These are phyloP conservation scores for Cladosporium sphaerospermum DNA, from an alignment of 2,329 filamentous ascomycete species.

Conservation along the genomic window DNA sequence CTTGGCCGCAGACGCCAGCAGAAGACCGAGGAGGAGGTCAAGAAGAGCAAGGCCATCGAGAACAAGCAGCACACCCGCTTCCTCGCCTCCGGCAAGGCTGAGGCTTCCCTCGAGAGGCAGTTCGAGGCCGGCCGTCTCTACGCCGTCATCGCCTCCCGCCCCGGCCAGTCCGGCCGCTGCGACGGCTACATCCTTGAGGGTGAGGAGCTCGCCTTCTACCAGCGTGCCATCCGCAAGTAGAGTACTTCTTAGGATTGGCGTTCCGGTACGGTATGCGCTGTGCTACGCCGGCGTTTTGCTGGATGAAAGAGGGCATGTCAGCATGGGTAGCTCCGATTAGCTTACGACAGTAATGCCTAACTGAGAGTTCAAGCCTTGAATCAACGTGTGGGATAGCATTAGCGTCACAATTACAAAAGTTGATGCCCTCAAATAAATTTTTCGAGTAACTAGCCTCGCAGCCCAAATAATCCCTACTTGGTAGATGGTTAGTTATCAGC, in stretches of 20 bases:
- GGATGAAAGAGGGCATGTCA: slow-evolving; percentile 3
- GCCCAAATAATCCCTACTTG: too few species aligned
- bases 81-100: slow-evolving; percentile 84
- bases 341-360: slow-evolving; percentile 11
- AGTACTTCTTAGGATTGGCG: slow-evolving; percentile 23
- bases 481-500: too few species aligned
- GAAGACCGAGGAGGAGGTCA: slow-evolving; percentile 58
- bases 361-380: slow-evolving; percentile 9
- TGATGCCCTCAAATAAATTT: slow-evolving; percentile 4
- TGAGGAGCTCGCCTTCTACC: slow-evolving; percentile 99
- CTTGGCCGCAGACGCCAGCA: slow-evolving; percentile 79
- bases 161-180: slow-evolving; percentile 91
- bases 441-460: too few species aligned
- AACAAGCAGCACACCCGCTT: slow-evolving; percentile 92
- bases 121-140: slow-evolving; percentile 98
- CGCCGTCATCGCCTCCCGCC: slow-evolving; percentile 85
- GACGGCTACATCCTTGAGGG: slow-evolving; percentile 99
- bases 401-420: slow-evolving; percentile 10
- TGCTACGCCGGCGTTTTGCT: slow-evolving; percentile 9
- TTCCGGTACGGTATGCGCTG: slow-evolving; percentile 7
- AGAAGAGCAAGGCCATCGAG: slow-evolving; percentile 94
- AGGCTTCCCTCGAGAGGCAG: slow-evolving; percentile 88
- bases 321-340: slow-evolving; percentile 10
- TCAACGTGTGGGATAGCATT: slow-evolving; percentile 11
- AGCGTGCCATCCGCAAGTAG: slow-evolving; percentile 99